Percentiles rank a stretch among this genome's conserved stretches.
Conservation (phyloP, 345 rosid genomes). For the Triadica sebifera region DNA sequence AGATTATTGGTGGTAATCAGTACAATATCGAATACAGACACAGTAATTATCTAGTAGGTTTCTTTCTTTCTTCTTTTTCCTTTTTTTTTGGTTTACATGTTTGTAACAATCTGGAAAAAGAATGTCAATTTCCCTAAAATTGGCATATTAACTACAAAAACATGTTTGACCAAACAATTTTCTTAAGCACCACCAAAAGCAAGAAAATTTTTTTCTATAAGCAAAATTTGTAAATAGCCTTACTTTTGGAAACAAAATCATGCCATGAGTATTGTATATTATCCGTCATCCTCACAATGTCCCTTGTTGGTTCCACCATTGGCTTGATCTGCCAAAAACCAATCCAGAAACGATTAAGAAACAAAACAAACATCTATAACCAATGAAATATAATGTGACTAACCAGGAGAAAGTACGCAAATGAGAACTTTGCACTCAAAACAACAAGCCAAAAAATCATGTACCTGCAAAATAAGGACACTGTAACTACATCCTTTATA, state of each 20-base stretch:
- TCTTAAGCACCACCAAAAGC: not conserved
- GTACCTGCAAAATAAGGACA: conserved; percentile 54
- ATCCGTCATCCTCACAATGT: conserved; percentile 45
- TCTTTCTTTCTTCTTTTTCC: no score
- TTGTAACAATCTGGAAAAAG: no score
- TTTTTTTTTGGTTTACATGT: no score
- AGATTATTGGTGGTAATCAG: no score
- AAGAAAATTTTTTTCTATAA: no score
- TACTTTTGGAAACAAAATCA: conserved; percentile 86
- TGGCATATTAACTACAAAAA: not conserved
- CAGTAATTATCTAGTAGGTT: no score
- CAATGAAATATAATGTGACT: conserved; percentile 16
- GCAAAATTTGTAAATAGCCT: conserved; percentile 15
- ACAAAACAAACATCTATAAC: not conserved
- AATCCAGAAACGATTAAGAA: conserved; percentile 4
- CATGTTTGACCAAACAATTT: not conserved
- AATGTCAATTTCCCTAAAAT: no score
- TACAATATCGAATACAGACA: no score
- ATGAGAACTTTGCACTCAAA: conserved; percentile 76
- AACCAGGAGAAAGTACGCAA: conserved; percentile 93
- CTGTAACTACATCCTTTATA: not conserved
- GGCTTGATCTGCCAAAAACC: conserved; percentile 70
- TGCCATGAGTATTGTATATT: conserved; percentile 82
- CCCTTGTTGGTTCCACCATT: conserved; percentile 70
- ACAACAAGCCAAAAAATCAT: conserved; percentile 86